phyloP scores from a whole-genome alignment of 2,329 filamentous ascomycete genomes.

The Cryoendolithus antarcticus region DNA sequence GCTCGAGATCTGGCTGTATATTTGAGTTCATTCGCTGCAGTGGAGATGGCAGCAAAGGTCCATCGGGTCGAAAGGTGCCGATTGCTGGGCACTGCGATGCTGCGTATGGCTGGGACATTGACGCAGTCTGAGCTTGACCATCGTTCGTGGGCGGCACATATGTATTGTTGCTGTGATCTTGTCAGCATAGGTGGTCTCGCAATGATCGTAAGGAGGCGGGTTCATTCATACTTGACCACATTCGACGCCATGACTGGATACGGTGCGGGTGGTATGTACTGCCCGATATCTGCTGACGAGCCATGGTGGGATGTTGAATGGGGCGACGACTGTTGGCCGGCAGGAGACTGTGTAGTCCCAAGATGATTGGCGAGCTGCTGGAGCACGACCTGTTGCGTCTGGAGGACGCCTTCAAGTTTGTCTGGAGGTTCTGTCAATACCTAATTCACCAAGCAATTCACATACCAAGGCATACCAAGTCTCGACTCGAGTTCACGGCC shows the following conservation, averaged over 20 bases:
- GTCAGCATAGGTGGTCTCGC: too few relatives aligned
- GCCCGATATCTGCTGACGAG: too few relatives aligned
- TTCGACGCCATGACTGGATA: background rate
- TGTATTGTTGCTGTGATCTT: too few relatives aligned
- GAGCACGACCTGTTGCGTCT: constrained; percentile 34
- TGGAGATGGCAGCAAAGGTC: too few relatives aligned
- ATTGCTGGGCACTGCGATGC: too few relatives aligned
- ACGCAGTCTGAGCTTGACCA: too few relatives aligned
- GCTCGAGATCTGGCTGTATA: constrained; percentile 1
- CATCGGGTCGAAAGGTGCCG: too few relatives aligned
- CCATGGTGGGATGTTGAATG: background rate
- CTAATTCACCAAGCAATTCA: background rate
- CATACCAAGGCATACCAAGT: constrained; percentile 32
- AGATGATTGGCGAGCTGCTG: constrained; percentile 27
- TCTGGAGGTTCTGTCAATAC: constrained; percentile 20
- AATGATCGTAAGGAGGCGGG: too few relatives aligned
- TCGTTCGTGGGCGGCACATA: background rate
- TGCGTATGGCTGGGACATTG: too few relatives aligned
- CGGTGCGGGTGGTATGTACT: too few relatives aligned
- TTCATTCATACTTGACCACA: background rate
- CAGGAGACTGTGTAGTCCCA: constrained; percentile 3
- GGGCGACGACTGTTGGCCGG: constrained; percentile 2
- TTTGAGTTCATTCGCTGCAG: too few relatives aligned
- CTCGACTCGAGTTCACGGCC: constrained; percentile 49
- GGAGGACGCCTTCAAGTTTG: constrained; percentile 33